Evolutionary conservation across 2,329 filamentous ascomycete species (phyloP).

Genomic region (Mycosphaerella sp.): DNA sequence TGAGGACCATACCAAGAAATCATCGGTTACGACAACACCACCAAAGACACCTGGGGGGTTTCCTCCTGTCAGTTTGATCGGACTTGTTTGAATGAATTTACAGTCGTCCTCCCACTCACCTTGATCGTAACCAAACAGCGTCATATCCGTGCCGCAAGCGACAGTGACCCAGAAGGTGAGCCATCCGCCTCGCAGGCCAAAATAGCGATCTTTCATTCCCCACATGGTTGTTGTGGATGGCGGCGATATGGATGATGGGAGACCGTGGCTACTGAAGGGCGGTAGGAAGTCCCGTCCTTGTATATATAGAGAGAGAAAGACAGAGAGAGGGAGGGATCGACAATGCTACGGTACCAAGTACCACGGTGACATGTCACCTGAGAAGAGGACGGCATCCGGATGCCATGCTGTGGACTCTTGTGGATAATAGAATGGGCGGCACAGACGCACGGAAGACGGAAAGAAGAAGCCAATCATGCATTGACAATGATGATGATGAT

Average conservation of each 20-base stretch:
- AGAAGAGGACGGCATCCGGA: not conserved
- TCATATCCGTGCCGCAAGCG: constrained; percentile 38
- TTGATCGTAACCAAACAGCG: constrained; percentile 32
- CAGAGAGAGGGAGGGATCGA: not conserved
- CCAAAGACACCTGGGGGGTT: constrained; percentile 44
- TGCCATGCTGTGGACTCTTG: not conserved
- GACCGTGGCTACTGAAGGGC: not conserved
- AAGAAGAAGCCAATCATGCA: constrained; percentile 1
- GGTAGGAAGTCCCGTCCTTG: not conserved
- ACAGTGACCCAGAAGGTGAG: constrained; percentile 45
- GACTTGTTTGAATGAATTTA: too few species aligned
- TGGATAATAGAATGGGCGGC: not conserved
- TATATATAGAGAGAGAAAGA: not conserved
- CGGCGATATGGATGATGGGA: not conserved
- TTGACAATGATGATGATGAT: not conserved
- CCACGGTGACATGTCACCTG: constrained; percentile 2
- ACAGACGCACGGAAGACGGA: not conserved
- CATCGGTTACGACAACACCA: constrained; percentile 30
- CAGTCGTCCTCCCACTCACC: not conserved
- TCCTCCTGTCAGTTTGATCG: not conserved
- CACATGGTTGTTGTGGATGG: constrained; percentile 12
- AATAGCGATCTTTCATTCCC: constrained; percentile 39
- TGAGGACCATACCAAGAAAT: constrained; percentile 12
- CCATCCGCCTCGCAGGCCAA: constrained; percentile 50
- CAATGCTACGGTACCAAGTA: constrained; percentile 2